Evolutionary conservation across 148 eudicot genomes (phyloP).

Genomic region (Diospyros kaki): DNA sequence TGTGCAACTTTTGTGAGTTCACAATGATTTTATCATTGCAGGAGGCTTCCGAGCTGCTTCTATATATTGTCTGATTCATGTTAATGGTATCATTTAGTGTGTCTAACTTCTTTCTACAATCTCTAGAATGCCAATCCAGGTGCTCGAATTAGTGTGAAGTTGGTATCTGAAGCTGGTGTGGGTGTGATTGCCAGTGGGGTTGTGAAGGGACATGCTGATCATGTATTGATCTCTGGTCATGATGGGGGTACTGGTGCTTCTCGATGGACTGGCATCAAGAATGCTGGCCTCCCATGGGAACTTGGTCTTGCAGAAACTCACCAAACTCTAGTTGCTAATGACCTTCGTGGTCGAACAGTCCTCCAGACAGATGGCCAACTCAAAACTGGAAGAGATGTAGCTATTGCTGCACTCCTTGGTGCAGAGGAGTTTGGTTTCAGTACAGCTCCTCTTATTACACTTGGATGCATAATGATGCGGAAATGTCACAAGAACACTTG

Average conservation of each 20-base stretch:
- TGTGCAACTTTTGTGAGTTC: background rate
- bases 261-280: conserved; percentile 98
- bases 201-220: conserved; percentile 97
- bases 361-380: conserved; percentile 96
- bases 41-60: background rate
- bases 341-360: conserved; percentile 89
- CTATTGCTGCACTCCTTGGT: conserved; percentile 96
- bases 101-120: conserved; percentile 7
- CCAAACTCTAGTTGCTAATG: conserved; percentile 95
- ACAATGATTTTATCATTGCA: conserved; percentile 1
- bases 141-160: conserved; percentile 92
- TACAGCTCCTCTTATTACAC: conserved; percentile 95
- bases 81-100: background rate
- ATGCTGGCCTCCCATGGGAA: conserved; percentile 99
- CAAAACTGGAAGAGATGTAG: conserved; percentile 97
- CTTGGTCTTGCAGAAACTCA: conserved; percentile 99
- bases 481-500: conserved; percentile 99
- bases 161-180: conserved; percentile 98
- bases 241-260: conserved; percentile 99
- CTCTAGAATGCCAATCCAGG: conserved; percentile 87
- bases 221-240: conserved; percentile 93
- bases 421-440: conserved; percentile 99
- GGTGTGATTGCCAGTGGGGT: conserved; percentile 98
- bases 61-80: background rate
- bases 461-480: conserved; percentile 99